Base-by-base conservation (phyloP, 164 flowering plant species). In the Magnolia changhungtana region DNA sequence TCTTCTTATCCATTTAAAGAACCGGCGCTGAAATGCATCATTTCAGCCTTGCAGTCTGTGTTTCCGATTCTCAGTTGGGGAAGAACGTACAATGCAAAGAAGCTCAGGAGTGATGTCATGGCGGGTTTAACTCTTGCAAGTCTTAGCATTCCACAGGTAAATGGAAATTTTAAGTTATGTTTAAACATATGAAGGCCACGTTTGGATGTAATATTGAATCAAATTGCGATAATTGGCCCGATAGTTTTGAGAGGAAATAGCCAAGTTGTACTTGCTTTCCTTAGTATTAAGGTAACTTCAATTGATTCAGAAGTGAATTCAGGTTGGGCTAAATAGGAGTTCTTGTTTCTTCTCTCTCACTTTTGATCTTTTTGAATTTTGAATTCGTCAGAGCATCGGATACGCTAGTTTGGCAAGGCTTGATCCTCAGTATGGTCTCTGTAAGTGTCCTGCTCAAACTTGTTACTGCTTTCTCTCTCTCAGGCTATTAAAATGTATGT, bases 401-500 rank as follows among this genome's bases (percentile, higher is more conserved):
- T 94, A 94, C 82, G 98, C 98, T 50, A 85, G 81, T 85, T 82
- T 94, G 63, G 98, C 98, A 6, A 89, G 87, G 81, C 92, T 94
- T 16, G 94, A 91, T 84, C 98, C 98, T 73, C 92, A 94, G 51
- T 90, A 87, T 80, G 98, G 98, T n/a, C 86, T 94, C n/a, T 92
- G 98, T 94, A 85, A 88, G 98, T 88, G 16, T 9, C n/a, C 68
- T 59, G 23, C 27, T 31, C 6, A 1, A 16, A 55, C 61, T 14
- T 55, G 13, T 16, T 16, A 55, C 4, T 55, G 13, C 18, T 37
- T 5, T 37, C 7, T 37, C 45, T 37, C 45, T 37, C 45, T 37
- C 45, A 37, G 0, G 6, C 45, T 37, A 37, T 37, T 37, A 55
- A 55, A 55, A 55, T 55, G 61, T 9, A 11, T 55, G 61, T 0